Evolutionary conservation across 257 asterid genomes (phyloP), one percentile per base, ranked within the genome.

Genomic region (Solanum boliviense): DNA sequence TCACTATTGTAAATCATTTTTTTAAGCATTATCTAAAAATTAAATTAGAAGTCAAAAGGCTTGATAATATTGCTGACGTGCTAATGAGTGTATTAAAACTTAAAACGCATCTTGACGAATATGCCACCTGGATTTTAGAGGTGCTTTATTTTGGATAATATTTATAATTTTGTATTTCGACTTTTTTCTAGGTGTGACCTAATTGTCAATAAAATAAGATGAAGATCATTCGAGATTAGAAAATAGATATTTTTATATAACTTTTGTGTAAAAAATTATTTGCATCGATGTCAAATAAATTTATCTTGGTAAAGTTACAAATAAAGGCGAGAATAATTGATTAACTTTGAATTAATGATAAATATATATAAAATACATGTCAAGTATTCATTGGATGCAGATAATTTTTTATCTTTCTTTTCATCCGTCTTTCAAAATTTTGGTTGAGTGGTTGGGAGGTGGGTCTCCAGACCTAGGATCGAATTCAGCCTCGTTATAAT

Each of bases 51-150:
- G 84, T 88, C 90, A 88, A 88, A 10, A 16, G 46, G 18, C 9
- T 67, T 88, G 90, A 52, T 34, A 16, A 60, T 84, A 79, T 56
- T 81, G 89, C 81, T 84, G 91, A 89, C 75, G 82, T 62, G 85
- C n/a, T n/a, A 15, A 12, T 27, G 89, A 79, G 62, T 56, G 44
- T 73, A 87, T 58, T 27, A 86, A 86, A 83, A 35, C 86, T 71
- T 23, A 3, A 56, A 27, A 27, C 25, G 76, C 67, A 67, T 84
- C 31, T 85, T 7, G 10, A 67, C 18, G 58, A 84, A 60, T 84
- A 84, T 84, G 52, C 34, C 48, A 81, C n/a, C n/a, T 29, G 36
- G 85, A 81, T 46, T 81, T 81, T 48, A 81, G 41, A 29, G 20
- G 65, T 32, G 35, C 27, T 73, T 25, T 36, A 9, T 73, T 73